Percentiles rank a stretch among this genome's conserved stretches.
Evolutionary conservation across 495 filamentous ascomycete species (phyloP).

Genomic region (Podospora pseudocomata): DNA sequence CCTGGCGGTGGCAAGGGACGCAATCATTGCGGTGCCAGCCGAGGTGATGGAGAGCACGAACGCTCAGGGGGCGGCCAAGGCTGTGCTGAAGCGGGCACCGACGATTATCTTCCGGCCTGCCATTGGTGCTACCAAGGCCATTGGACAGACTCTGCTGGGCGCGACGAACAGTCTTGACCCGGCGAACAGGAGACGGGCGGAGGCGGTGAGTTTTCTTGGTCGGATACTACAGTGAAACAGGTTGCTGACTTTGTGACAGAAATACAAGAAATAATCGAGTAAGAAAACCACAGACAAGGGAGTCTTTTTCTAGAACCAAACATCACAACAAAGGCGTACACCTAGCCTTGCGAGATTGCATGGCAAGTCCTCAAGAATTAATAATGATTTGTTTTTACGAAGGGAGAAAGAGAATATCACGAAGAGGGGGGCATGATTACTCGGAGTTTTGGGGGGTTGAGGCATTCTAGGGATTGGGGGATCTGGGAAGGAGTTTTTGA

Average conservation of each 20-base stretch:
- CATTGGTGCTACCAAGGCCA: slow-evolving; percentile 85
- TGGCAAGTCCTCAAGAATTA: neutral
- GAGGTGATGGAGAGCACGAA: slow-evolving; percentile 84
- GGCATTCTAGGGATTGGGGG: neutral
- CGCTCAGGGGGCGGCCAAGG: slow-evolving; percentile 76
- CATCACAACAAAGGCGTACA: neutral
- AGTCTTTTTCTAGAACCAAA: neutral
- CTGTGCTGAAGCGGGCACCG: slow-evolving; percentile 76
- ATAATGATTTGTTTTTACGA: neutral
- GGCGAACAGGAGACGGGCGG: slow-evolving; percentile 72
- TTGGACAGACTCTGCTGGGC: slow-evolving; percentile 83
- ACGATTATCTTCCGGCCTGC: slow-evolving; percentile 87
- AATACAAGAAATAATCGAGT: slow-evolving; percentile 24
- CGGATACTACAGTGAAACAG: too few species aligned
- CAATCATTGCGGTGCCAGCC: slow-evolving; percentile 88
- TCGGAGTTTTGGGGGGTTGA: neutral
- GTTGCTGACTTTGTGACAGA: slow-evolving; percentile 13
- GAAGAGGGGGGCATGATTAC: neutral
- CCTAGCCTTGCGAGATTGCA: neutral
- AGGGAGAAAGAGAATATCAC: neutral
- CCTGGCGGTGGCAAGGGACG: slow-evolving; percentile 76
- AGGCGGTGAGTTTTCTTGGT: slow-evolving; percentile 64
- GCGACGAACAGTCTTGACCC: slow-evolving; percentile 92
- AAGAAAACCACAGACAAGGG: neutral
- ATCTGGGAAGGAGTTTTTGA: neutral